Evolutionary conservation across 768 basidiomycete genomes (phyloP), one percentile per base, ranked within the genome.

Genomic region (Boletus coccyginus): DNA sequence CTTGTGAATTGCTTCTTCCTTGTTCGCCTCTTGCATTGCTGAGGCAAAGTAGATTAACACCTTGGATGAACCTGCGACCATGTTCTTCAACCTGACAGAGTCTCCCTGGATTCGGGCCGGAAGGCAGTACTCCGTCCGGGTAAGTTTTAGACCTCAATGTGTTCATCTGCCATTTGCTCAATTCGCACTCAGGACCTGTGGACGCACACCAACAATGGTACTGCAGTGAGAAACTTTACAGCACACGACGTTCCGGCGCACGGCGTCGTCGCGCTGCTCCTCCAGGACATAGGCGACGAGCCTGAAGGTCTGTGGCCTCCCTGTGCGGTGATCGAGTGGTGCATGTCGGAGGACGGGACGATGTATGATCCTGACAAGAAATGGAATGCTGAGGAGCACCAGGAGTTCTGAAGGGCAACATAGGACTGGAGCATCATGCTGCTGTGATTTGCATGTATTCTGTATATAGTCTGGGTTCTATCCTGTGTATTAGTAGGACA

Each of bases 21-120:
- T 0, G 2, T 39, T 24, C 32, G 16, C 11, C 1, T n/a, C 12
- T 24, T 35, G 8, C 11, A 11, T 46, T 7, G 6, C 47, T 67
- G 35, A 58, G 17, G 27, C 10, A 36, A 33, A n/a, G 16, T 35
- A 87, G 86, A 73, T 88, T 36, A 88, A 88, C 61, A 80, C 78
- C 4, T 69, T 85, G 45, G 77, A 85, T 59, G 69, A 81, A 60
- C 77, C 83, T 5, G 76, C 82, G 5, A 76, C 77, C 56, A 75
- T 87, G 80, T 78, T 73, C 66, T 87, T 87, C 71, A 83, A 75
- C 56, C 68, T 88, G 50, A 83, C 83, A 5, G 85, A 88, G 62
- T 87, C 86, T 3, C 85, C 86, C 1, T 88, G 85, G 85, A 82
- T 86, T 58, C 78, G 84, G 49, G 85, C 85, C 5, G 86, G 86